Evolutionary conservation across 31 red algal genomes (phyloP), one percentile per base, ranked within the genome.

Genomic region (Asparagopsis taxiformis): DNA sequence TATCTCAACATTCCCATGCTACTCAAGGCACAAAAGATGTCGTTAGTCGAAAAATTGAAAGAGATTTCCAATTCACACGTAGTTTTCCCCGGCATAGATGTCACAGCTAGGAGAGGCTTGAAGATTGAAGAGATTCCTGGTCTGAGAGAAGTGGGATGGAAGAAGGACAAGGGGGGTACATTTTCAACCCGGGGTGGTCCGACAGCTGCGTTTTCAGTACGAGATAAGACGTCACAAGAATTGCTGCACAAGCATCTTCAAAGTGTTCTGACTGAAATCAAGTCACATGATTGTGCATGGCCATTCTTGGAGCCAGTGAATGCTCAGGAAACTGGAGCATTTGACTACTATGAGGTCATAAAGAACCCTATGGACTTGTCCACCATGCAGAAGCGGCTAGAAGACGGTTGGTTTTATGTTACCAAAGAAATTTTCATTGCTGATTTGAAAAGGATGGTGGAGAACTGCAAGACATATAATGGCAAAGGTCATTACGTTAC

Each of bases 341-440:
- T 85, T 65, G 91, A 98, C 70, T 98, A 98, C 61, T 98, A 98
- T 51, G 85, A 98, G 3, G 86, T 98, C 7, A 94, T 98, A 51
- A 98, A 98, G 80, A 98, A 98, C 50, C 95, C 95, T 35, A 91
- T 98, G 67, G 95, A 98, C 59, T 64, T 98, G 61, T 73, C 62
- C 25, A 87, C 86, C 11, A 98, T 98, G 66, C 95, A 98, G 52
- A 64, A 87, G 24, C 53, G 80, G 59, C 73, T 98, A n/a, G 85
- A 94, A 58, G 41, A 70, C 23, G 91, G 95, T n/a, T 80, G 88
- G 75, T 98, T 92, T 46, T 98, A 98, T 51, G 91, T 98, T 13
- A 94, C 91, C 7, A 93, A 91, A 62, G 95, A 94, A 51, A 98
- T 98, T 43, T 98, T 98, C 57, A 76, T 90, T 13, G 95, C 95